Evolutionary conservation across 1,139 yeast species (phyloP).

Genomic region (Eremothecium gossypii): DNA sequence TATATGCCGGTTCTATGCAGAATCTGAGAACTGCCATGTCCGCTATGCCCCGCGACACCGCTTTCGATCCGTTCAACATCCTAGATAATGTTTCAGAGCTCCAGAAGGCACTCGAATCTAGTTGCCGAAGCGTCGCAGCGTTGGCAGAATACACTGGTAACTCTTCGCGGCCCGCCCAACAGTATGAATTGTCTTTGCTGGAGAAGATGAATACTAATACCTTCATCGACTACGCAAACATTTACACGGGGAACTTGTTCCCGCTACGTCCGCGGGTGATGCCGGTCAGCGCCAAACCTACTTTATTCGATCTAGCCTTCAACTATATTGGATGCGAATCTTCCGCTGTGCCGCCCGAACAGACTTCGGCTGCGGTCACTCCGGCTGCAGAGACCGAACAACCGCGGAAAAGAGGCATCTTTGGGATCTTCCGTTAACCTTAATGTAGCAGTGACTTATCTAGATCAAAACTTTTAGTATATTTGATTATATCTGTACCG

Average conservation of each 20-base stretch:
- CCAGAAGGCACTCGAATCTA: conserved; percentile 18
- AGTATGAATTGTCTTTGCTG: conserved; percentile 30
- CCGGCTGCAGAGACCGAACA: conserved; percentile 10
- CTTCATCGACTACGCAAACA: conserved; percentile 33
- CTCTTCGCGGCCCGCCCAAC: conserved; percentile 7
- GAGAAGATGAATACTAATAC: conserved; percentile 42
- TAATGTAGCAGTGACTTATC: no score
- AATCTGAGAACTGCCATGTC: conserved; percentile 12
- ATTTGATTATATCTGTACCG: neutral
- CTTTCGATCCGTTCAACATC: neutral
- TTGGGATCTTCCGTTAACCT: conserved; percentile 37
- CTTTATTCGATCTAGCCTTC: conserved; percentile 79
- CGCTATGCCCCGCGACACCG: neutral
- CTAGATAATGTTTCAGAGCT: conserved; percentile 5
- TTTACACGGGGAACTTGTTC: conserved; percentile 37
- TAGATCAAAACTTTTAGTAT: neutral
- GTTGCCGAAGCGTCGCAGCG: conserved; percentile 23
- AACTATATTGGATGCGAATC: conserved; percentile 56
- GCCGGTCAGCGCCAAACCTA: conserved; percentile 75
- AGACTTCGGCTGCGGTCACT: neutral
- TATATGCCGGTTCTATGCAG: conserved; percentile 21
- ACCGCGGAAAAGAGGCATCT: conserved; percentile 37
- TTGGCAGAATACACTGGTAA: conserved; percentile 27
- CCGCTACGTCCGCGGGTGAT: conserved; percentile 38
- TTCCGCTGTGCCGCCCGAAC: conserved; percentile 1